phyloP scores from a whole-genome alignment of 495 filamentous ascomycete species.

The Penicillium fimorum region DNA sequence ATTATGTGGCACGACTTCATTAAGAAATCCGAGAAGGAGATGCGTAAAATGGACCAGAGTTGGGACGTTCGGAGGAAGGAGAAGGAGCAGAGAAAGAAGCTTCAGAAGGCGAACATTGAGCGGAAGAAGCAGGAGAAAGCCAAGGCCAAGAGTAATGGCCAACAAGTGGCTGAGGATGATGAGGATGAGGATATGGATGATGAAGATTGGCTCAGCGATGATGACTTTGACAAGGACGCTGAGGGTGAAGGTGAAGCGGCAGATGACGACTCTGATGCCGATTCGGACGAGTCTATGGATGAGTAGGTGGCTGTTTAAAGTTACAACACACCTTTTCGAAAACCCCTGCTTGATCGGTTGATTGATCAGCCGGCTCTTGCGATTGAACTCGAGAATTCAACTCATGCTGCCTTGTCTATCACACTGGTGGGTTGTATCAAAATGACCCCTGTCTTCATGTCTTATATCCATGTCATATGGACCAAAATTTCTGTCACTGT shows the following conservation, averaged over 20 bases:
- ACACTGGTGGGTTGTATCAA: conserved; percentile 1
- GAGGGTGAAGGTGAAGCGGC: conserved; percentile 48
- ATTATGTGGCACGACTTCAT: conserved; percentile 98
- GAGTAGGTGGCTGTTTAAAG: conserved; percentile 23
- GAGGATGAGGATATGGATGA: conserved; percentile 55
- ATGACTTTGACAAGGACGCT: conserved; percentile 56
- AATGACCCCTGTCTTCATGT: conserved; percentile 4
- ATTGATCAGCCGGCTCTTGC: neutral
- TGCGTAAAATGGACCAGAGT: conserved; percentile 69
- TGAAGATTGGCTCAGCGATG: conserved; percentile 63
- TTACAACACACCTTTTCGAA: neutral
- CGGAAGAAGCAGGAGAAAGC: conserved; percentile 68
- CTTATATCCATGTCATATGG: conserved; percentile 6
- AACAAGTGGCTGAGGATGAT: conserved; percentile 49
- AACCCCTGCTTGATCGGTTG: neutral
- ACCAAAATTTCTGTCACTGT: conserved; percentile 17
- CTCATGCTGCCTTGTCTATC: neutral
- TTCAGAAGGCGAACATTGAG: conserved; percentile 84
- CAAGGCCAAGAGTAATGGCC: conserved; percentile 43
- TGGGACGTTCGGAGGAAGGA: conserved; percentile 77
- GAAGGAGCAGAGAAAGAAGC: conserved; percentile 75
- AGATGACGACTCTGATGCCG: conserved; percentile 30
- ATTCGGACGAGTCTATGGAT: conserved; percentile 43
- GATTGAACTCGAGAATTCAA: neutral
- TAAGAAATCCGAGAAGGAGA: conserved; percentile 74